Evolutionary conservation across 2,329 filamentous ascomycete genomes (phyloP).

Genomic region (Myriosclerotinia duriaeana): DNA sequence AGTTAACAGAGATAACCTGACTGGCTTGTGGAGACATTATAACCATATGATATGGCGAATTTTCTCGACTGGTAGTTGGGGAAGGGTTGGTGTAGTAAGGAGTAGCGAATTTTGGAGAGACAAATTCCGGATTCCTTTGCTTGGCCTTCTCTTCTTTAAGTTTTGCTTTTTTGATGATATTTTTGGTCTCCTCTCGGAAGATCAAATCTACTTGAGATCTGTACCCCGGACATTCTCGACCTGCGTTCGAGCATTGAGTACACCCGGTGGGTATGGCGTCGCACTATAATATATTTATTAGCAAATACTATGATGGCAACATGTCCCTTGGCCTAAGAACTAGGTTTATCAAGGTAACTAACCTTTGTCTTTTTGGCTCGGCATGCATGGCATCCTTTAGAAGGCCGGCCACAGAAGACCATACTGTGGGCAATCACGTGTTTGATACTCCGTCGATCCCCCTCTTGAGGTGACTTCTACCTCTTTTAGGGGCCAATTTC

Average conservation of each 20-base stretch:
- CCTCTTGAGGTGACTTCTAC: neutral
- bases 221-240: conserved; percentile 55
- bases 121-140: neutral
- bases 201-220: conserved; percentile 56
- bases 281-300: conserved; percentile 44
- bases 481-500: neutral
- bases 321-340: neutral
- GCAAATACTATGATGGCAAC: neutral
- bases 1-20: conserved; percentile 27
- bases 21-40: neutral
- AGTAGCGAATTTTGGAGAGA: neutral
- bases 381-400: conserved; percentile 56
- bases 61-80: neutral
- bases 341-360: conserved; percentile 23
- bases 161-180: conserved; percentile 51
- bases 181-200: conserved; percentile 57
- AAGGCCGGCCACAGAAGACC: conserved; percentile 60
- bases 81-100: neutral
- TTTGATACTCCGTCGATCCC: neutral
- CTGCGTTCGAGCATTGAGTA: conserved; percentile 55
- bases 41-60: neutral
- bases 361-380: conserved; percentile 57
- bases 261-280: conserved; percentile 54
- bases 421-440: conserved; percentile 39
- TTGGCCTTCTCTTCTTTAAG: conserved; percentile 34